A percentile compares a stretch with the other conserved stretches of the same genome.
These are phyloP conservation scores for Diaporthe vexans DNA, from an alignment of 2,329 filamentous ascomycete species.

Conservation along the genomic window DNA sequence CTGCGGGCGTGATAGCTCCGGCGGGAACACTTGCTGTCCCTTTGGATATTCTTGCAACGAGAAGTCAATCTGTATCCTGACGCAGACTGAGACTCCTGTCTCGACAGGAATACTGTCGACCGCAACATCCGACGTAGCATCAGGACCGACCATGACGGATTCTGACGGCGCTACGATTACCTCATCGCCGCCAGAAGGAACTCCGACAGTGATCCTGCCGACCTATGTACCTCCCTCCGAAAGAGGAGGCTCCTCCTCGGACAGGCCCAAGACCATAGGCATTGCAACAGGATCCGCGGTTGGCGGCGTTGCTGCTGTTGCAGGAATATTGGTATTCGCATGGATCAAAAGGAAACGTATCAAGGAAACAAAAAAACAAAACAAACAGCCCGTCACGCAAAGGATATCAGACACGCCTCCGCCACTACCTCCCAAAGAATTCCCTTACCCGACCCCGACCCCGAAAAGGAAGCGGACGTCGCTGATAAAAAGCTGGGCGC, in stretches of 20 bases:
- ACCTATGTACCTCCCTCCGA: background rate
- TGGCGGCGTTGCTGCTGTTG: slow-evolving; percentile 32
- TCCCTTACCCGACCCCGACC: slow-evolving; percentile 16
- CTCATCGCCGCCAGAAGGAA: slow-evolving; percentile 1
- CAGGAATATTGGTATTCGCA: slow-evolving; percentile 32
- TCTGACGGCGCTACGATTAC: slow-evolving; percentile 5
- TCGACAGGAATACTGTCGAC: slow-evolving; percentile 28
- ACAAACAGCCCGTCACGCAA: slow-evolving; percentile 14
- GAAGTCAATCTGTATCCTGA: slow-evolving; percentile 21
- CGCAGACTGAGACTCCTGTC: slow-evolving; percentile 19
- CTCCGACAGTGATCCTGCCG: background rate
- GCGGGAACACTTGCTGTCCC: slow-evolving; percentile 35
- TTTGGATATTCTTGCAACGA: slow-evolving; percentile 40
- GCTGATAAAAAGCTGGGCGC: slow-evolving; percentile 38
- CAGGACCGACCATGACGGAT: background rate
- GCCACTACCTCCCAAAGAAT: slow-evolving; percentile 38
- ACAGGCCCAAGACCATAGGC: slow-evolving; percentile 24
- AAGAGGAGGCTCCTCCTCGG: slow-evolving; percentile 22
- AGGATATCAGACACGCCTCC: slow-evolving; percentile 34
- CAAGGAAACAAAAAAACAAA: slow-evolving; percentile 12
- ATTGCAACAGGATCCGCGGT: slow-evolving; percentile 40
- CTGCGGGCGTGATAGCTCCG: slow-evolving; percentile 28
- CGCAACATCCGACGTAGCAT: slow-evolving; percentile 17
- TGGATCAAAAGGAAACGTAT: slow-evolving; percentile 32
- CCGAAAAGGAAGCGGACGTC: slow-evolving; percentile 39